Conservation (phyloP, 2,329 filamentous ascomycete species). For the Thielaviopsis ethacetica region DNA sequence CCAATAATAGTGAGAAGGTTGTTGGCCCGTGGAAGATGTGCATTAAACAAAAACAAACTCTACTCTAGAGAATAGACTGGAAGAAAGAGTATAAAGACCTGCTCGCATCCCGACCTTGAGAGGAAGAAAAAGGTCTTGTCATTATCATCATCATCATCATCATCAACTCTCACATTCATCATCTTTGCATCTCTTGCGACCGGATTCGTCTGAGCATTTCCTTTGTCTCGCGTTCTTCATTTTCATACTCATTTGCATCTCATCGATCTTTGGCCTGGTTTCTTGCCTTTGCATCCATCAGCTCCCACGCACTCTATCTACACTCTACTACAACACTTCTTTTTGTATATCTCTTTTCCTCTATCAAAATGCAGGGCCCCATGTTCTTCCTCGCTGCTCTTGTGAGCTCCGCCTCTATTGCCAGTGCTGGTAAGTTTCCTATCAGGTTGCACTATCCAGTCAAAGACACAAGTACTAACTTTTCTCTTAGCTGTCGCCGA, state of each 20-base stretch:
- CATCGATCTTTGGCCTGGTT: background rate
- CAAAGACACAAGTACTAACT: background rate
- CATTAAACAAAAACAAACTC: background rate
- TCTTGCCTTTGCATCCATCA: background rate
- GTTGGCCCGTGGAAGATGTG: background rate
- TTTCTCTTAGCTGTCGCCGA: conserved; percentile 1
- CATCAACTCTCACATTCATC: background rate
- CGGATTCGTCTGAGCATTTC: background rate
- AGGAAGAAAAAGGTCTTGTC: background rate
- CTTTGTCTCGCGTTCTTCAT: background rate
- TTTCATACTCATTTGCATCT: background rate
- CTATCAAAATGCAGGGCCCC: conserved; percentile 7
- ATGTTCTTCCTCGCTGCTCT: conserved; percentile 5
- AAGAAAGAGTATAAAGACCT: background rate
- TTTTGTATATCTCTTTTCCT: background rate
- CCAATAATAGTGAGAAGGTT: background rate
- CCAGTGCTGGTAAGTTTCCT: conserved; percentile 2
- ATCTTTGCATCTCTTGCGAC: background rate
- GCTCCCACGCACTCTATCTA: background rate
- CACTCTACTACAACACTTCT: background rate
- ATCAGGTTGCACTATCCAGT: background rate
- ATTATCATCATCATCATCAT: background rate
- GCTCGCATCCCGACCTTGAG: background rate
- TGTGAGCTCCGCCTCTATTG: conserved; percentile 4
- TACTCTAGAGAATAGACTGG: background rate